Conservation (phyloP, 2,329 filamentous ascomycete genomes). For the Fusarium proliferatum region DNA sequence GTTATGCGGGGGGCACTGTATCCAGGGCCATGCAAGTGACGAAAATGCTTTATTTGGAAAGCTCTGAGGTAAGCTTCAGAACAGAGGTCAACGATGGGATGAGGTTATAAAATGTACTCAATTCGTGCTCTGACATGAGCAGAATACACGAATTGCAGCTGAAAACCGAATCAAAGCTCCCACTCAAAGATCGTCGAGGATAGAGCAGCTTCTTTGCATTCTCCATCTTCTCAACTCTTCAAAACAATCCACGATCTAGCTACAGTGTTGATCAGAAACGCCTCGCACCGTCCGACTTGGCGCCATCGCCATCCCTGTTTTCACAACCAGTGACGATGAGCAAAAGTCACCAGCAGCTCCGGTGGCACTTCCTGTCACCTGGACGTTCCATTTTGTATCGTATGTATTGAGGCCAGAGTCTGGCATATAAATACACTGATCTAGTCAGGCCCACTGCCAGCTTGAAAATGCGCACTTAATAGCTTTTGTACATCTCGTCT, state of each 20-base stretch:
- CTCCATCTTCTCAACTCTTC: conserved; percentile 2
- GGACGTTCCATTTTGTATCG: conserved; percentile 22
- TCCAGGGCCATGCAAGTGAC: conserved; percentile 24
- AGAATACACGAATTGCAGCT: background rate
- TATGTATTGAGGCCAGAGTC: conserved; percentile 9
- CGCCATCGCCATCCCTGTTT: conserved; percentile 46
- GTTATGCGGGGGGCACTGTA: conserved; percentile 46
- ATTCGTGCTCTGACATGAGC: conserved; percentile 16
- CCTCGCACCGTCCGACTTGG: conserved; percentile 40
- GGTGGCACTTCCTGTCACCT: conserved; percentile 42
- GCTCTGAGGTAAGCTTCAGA: conserved; percentile 16
- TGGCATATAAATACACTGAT: conserved; percentile 23
- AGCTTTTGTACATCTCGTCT: conserved; percentile 6
- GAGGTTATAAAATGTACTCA: conserved; percentile 30
- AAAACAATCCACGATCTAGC: conserved; percentile 14
- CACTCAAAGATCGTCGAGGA: background rate
- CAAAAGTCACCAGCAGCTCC: conserved; percentile 41
- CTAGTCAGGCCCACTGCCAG: background rate
- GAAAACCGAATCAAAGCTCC: background rate
- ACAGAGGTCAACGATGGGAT: conserved; percentile 10
- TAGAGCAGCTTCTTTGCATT: background rate
- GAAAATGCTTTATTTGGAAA: conserved; percentile 15
- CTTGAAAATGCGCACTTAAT: background rate
- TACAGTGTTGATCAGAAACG: conserved; percentile 37
- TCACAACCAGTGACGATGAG: conserved; percentile 41